phyloP scores from a whole-genome alignment of 768 basidiomycete genomes.

The Boletus rubroflammeus region DNA sequence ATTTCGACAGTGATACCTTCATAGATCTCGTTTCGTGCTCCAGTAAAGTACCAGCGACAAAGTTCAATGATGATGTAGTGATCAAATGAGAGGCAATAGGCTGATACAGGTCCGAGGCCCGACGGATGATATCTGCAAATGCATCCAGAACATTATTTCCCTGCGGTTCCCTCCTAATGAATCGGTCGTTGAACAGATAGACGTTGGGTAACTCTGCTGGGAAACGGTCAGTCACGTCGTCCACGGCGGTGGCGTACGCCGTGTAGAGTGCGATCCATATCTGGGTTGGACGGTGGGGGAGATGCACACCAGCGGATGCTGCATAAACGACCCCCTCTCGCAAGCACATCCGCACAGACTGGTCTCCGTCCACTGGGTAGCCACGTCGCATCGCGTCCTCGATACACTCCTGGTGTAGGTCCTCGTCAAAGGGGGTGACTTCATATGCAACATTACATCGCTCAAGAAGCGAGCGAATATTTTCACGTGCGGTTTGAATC shows the following conservation, averaged over 20 bases:
- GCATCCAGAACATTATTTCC: constrained; percentile 30
- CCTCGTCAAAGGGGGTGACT: constrained; percentile 9
- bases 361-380: not conserved
- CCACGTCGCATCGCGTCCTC: not conserved
- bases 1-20: not conserved
- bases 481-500: not conserved
- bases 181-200: constrained; percentile 35
- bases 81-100: constrained; percentile 35
- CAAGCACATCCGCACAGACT: constrained; percentile 26
- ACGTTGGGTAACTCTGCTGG: constrained; percentile 19
- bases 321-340: constrained; percentile 29
- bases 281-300: constrained; percentile 4
- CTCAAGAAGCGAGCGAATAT: not conserved
- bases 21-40: constrained; percentile 32
- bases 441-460: not conserved
- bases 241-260: constrained; percentile 33
- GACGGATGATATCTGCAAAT: constrained; percentile 32
- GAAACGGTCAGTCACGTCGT: constrained; percentile 32
- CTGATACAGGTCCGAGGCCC: constrained; percentile 27
- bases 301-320: constrained; percentile 19
- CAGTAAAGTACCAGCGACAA: constrained; percentile 27
- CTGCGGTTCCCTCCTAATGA: constrained; percentile 29
- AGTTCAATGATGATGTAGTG: constrained; percentile 33
- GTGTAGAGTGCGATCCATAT: constrained; percentile 24
- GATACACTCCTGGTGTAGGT: constrained; percentile 1